Evolutionary conservation across 805 yeast genomes (phyloP), one percentile per base, ranked within the genome.

Genomic region (Candida arabinofermentans): DNA sequence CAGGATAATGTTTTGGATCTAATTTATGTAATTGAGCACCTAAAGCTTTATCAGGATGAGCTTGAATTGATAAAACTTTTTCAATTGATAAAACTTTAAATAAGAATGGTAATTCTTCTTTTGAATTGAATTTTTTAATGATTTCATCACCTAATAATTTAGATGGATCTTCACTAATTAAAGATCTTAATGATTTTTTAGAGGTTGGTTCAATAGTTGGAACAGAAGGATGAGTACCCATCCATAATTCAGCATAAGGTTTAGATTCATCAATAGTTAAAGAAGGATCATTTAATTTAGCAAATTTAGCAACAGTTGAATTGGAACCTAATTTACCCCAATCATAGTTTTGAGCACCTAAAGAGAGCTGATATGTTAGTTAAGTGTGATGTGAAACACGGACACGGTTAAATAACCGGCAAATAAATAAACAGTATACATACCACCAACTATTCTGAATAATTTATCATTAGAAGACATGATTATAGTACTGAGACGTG

Each of bases 161-260:
- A 35, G 70, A 68, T 13, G 96, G 89, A 48, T 78, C 61, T 7
- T 66, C 61, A n/a, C 70, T 64, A 41, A 91, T 77, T 27, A 86
- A 60, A 16, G 86, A 85, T 46, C 89, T 72, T 61, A 93, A 72
- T 17, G 79, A 72, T 51, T 74, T 67, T 24, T 82, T 82, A 16
- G 70, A 64, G 22, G 67, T 75, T 21, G 74, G 72, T 37, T 77
- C 74, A 36, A 65, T 66, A 16, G 96, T 83, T 23, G 98, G 96
- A 10, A 85, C 89, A 35, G 85, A 85, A 40, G 95, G 91, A 62
- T 93, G 99, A 21, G 98, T 89, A 30, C 99, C 99, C 99, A 93
- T 93, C 99, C 99, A 93, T 52, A 93, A 72, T 65, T 93, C 99
- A 14, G 99, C 99, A 59, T 93, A 93, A 9, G 99, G 98, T 58